Evolutionary conservation across 2,329 filamentous ascomycete genomes (phyloP).

Genomic region (Aspergillus novoparasiticus): DNA sequence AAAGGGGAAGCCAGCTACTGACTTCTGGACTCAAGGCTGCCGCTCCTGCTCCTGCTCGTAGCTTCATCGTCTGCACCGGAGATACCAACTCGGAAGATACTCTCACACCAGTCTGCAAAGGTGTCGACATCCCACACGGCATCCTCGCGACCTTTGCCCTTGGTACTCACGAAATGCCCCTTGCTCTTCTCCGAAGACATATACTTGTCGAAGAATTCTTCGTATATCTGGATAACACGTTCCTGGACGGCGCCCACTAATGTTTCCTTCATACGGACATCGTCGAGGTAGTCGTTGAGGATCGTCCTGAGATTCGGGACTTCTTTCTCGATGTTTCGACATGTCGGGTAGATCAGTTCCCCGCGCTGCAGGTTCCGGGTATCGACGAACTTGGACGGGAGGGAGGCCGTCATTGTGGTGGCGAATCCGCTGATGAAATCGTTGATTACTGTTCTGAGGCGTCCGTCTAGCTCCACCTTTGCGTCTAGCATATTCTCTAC

Average conservation of each 20-base stretch:
- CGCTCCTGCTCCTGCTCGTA: conserved; percentile 21
- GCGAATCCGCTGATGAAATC: conserved; percentile 66
- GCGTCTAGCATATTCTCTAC: conserved; percentile 73
- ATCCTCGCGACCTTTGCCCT: conserved; percentile 63
- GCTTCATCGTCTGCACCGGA: conserved; percentile 26
- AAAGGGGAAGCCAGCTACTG: background rate
- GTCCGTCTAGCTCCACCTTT: conserved; percentile 67
- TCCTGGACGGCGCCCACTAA: conserved; percentile 68
- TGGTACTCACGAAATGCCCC: conserved; percentile 42
- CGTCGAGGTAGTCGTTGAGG: conserved; percentile 65
- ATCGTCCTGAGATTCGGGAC: conserved; percentile 58
- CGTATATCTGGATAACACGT: conserved; percentile 63
- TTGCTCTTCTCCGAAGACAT: conserved; percentile 43
- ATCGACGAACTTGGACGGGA: conserved; percentile 42
- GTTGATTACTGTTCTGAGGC: conserved; percentile 64
- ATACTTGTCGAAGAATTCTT: conserved; percentile 63
- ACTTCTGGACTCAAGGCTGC: conserved; percentile 13
- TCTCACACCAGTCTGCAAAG: conserved; percentile 64
- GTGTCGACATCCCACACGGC: conserved; percentile 67
- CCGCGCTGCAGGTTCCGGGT: conserved; percentile 41
- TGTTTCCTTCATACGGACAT: conserved; percentile 66
- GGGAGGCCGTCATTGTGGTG: conserved; percentile 56
- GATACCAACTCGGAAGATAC: conserved; percentile 59
- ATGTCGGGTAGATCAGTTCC: conserved; percentile 51
- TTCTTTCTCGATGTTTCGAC: conserved; percentile 60